Conservation (phyloP, 2,329 filamentous ascomycete genomes). For the Onygenales sp. region DNA sequence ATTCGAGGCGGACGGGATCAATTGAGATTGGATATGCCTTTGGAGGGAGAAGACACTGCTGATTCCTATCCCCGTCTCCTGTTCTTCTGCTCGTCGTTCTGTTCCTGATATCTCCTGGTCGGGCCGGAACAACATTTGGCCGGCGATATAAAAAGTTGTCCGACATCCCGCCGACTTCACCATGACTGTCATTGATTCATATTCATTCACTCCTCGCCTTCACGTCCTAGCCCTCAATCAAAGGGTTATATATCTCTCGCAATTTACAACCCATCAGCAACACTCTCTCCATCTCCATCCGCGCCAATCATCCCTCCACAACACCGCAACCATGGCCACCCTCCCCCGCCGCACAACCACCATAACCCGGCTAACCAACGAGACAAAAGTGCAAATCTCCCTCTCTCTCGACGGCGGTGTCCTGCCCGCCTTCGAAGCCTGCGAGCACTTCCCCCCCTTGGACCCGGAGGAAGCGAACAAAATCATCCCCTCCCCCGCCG, state of each 20-base stretch:
- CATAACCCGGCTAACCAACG: slow-evolving; percentile 85
- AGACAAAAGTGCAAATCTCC: slow-evolving; percentile 91
- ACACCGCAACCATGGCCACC: slow-evolving; percentile 12
- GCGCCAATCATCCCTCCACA: too few relatives aligned
- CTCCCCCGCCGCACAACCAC: slow-evolving; percentile 60
- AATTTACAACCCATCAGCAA: background rate
- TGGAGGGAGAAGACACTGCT: too few relatives aligned
- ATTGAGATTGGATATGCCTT: slow-evolving; percentile 2
- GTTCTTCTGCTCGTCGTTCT: too few relatives aligned
- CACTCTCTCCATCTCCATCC: background rate
- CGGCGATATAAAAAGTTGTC: too few relatives aligned
- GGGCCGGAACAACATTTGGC: too few relatives aligned
- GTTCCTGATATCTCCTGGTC: too few relatives aligned
- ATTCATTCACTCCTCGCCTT: background rate
- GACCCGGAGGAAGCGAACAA: slow-evolving; percentile 41
- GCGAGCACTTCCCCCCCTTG: slow-evolving; percentile 50
- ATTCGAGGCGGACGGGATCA: background rate
- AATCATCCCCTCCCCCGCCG: slow-evolving; percentile 35
- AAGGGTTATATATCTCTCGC: background rate
- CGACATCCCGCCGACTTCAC: too few relatives aligned
- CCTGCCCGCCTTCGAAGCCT: slow-evolving; percentile 33
- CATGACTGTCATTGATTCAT: background rate
- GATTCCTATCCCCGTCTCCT: too few relatives aligned
- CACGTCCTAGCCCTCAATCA: background rate
- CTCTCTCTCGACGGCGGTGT: slow-evolving; percentile 87